Conservation (phyloP, 305 asterid species). For the Solanum hybrid region DNA sequence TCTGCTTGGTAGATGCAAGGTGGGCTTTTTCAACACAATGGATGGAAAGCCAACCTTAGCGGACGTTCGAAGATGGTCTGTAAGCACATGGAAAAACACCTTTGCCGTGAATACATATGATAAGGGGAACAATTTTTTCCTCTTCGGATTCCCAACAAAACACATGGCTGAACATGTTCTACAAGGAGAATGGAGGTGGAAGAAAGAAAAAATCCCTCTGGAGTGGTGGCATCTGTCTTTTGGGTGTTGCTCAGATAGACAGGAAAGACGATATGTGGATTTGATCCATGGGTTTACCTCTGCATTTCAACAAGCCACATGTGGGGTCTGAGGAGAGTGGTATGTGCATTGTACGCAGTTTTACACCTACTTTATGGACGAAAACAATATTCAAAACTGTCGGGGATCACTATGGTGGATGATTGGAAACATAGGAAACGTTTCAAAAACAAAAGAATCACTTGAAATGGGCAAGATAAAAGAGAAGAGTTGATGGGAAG, state of each 20-base stretch:
- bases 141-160: neutral
- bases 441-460: neutral
- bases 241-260: neutral
- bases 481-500: neutral
- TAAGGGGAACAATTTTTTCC: neutral
- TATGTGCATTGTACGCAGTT: neutral
- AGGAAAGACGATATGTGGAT: neutral
- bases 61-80: neutral
- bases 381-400: neutral
- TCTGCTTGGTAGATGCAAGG: neutral
- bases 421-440: neutral
- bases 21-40: neutral
- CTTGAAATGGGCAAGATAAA: neutral
- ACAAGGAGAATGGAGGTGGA: neutral
- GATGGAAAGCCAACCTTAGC: neutral
- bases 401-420: neutral
- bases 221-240: neutral
- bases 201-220: neutral
- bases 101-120: neutral
- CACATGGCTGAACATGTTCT: neutral
- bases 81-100: neutral
- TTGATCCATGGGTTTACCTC: neutral
- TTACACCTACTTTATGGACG: neutral
- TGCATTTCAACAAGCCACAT: neutral
- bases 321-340: neutral